Base-by-base conservation (phyloP, 495 filamentous ascomycete species). In the Penicillium cinerascens region DNA sequence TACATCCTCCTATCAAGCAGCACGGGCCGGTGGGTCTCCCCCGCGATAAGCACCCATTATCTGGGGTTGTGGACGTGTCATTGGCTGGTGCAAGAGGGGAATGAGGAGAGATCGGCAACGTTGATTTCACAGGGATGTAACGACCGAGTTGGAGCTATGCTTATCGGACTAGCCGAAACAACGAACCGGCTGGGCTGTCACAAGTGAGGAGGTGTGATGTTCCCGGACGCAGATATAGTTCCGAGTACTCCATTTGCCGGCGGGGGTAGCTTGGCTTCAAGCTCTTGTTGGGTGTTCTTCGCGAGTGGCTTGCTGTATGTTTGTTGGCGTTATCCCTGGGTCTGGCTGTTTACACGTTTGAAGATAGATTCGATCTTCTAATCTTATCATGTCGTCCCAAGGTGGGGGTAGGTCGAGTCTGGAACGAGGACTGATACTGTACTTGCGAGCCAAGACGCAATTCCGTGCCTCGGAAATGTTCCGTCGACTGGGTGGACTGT, bases 101-200 rank as follows among this genome's bases (percentile, higher is more conserved):
- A 27, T 42, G 60, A 56, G 57, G 57, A 48, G 51, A 53, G 56
- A 60, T 64, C 61, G 58, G 54, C 60, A 59, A 47, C 21, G 36
- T 7, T 10, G 37, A 17, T 16, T 39, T 18, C 7, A 18, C 27
- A 20, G 35, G 7, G 27, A 11, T 8, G 7, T 27, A 11, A 29
- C 25, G 27, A 4, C 27, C 27, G 10, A 29, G 27, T 29, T 29
- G 27, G 27, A 29, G 27, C 27, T 29, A 29, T 23, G 42, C 29
- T 33, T 33, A 33, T 33, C 29, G 29, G 11, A 1, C 13, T 33
- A 13, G 8, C 29, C 29, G 29, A 33, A 17, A 3, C 36, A 5
- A 5, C 36, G 36, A 38, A 18, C 15, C 36, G n/a, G n/a, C n/a
- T n/a, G n/a, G 16, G 36, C 6, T 38, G 21, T n/a, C 11, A 10